Evolutionary conservation across 768 basidiomycete genomes (phyloP).

Genomic region (Vishniacozyma victoriae): DNA sequence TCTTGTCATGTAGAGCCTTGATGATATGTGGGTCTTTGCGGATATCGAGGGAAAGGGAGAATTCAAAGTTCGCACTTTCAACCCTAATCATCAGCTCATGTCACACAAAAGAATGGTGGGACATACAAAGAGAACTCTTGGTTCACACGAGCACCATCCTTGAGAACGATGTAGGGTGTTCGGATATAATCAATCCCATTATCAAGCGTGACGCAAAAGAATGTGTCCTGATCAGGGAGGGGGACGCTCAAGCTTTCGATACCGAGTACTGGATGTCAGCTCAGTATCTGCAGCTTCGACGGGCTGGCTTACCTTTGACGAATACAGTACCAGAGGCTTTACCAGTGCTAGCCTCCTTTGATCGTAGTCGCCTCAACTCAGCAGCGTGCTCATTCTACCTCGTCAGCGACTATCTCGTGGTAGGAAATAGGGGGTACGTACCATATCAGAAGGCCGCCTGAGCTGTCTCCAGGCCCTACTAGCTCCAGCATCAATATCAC

Average conservation of each 20-base stretch:
- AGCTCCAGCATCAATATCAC: conserved; percentile 74
- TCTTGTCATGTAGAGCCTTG: conserved; percentile 60
- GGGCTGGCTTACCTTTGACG: conserved; percentile 63
- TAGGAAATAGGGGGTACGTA: conserved; percentile 71
- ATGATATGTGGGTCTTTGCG: conserved; percentile 79
- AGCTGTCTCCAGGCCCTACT: conserved; percentile 82
- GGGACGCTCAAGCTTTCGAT: conserved; percentile 70
- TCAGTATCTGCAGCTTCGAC: neutral
- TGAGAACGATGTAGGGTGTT: conserved; percentile 54
- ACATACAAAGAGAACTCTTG: conserved; percentile 47
- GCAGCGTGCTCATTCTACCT: conserved; percentile 90
- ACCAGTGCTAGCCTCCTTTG: conserved; percentile 55
- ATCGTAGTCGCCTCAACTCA: conserved; percentile 74
- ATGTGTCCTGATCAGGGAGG: conserved; percentile 67
- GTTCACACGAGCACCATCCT: conserved; percentile 42
- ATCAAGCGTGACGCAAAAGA: conserved; percentile 79
- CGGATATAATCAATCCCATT: conserved; percentile 96
- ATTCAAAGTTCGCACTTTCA: conserved; percentile 82
- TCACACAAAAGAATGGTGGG: neutral
- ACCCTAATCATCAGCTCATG: conserved; percentile 25
- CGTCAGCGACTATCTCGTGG: conserved; percentile 70
- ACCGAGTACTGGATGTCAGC: conserved; percentile 58
- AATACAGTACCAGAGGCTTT: conserved; percentile 90
- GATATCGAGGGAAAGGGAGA: conserved; percentile 82
- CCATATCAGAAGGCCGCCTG: conserved; percentile 89